A percentile compares a stretch with the other conserved stretches of the same genome.
phyloP scores from a whole-genome alignment of 176 grass and related monocot genomes.

The Puya raimondii region DNA sequence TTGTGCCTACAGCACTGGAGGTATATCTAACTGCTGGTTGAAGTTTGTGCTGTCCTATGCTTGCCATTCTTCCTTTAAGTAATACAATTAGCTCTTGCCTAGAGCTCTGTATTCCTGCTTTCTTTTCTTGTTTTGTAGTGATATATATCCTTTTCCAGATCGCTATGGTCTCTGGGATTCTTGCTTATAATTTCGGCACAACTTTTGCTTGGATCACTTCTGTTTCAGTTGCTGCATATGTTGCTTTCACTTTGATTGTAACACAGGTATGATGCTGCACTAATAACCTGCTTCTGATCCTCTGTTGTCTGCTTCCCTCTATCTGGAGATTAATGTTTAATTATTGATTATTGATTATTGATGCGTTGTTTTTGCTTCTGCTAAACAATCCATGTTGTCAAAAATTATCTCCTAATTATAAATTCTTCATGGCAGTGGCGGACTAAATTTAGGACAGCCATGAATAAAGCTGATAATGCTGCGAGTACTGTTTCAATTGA shows the following conservation, averaged over 20 bases:
- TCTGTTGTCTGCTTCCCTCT: background rate
- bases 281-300: conserved; percentile 2
- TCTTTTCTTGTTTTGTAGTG: conserved; percentile 15
- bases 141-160: conserved; percentile 53
- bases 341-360: background rate
- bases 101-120: background rate
- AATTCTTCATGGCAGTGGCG: conserved; percentile 61
- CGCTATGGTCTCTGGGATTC: conserved; percentile 88
- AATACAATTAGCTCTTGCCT: background rate
- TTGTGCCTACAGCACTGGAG: conserved; percentile 92
- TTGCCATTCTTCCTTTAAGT: conserved; percentile 7
- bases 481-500: conserved; percentile 87
- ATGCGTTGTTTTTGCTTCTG: background rate
- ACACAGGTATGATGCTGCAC: conserved; percentile 58
- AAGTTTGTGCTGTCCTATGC: background rate
- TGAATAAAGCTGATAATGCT: conserved; percentile 99
- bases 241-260: conserved; percentile 89
- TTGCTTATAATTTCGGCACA: conserved; percentile 89
- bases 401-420: background rate
- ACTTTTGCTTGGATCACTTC: conserved; percentile 99
- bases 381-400: background rate
- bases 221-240: conserved; percentile 79
- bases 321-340: background rate
- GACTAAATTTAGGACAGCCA: conserved; percentile 82
- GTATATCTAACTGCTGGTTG: conserved; percentile 13